phyloP scores from a whole-genome alignment of 768 basidiomycete species.

The Tylopilus rubrobrunneus region DNA sequence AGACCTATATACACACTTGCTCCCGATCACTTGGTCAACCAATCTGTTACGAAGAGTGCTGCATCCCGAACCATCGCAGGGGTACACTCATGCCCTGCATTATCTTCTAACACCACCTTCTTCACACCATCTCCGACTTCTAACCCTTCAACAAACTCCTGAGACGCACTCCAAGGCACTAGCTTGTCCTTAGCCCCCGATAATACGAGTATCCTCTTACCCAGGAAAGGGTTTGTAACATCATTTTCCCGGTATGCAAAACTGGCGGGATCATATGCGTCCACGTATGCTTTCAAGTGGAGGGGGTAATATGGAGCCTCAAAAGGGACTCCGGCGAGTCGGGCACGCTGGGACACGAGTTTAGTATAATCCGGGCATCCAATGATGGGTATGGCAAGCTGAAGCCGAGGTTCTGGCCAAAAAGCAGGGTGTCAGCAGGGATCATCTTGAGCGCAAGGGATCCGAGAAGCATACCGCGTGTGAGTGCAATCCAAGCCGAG shows the following conservation, averaged over 20 bases:
- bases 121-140: slow-evolving; percentile 57
- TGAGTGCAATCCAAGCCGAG: slow-evolving; percentile 69
- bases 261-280: slow-evolving; percentile 41
- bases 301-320: slow-evolving; percentile 56
- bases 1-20: background rate
- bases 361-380: slow-evolving; percentile 69
- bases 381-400: slow-evolving; percentile 49
- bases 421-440: background rate
- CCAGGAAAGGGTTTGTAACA: slow-evolving; percentile 54
- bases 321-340: slow-evolving; percentile 37
- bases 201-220: slow-evolving; percentile 71
- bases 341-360: slow-evolving; percentile 57
- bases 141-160: slow-evolving; percentile 52
- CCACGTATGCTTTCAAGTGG: slow-evolving; percentile 47
- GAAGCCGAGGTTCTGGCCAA: slow-evolving; percentile 42
- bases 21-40: slow-evolving; percentile 19
- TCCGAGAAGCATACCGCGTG: slow-evolving; percentile 34
- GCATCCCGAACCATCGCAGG: slow-evolving; percentile 53
- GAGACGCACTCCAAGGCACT: slow-evolving; percentile 62
- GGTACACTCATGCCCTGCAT: slow-evolving; percentile 62
- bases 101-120: slow-evolving; percentile 49
- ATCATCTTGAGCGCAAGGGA: background rate
- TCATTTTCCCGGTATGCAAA: slow-evolving; percentile 39
- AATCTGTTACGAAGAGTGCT: slow-evolving; percentile 27
- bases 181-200: slow-evolving; percentile 61